These are phyloP conservation scores for Paramecium pentaurelia DNA, from an alignment of 73 alveolate species.

Conservation along the genomic window DNA sequence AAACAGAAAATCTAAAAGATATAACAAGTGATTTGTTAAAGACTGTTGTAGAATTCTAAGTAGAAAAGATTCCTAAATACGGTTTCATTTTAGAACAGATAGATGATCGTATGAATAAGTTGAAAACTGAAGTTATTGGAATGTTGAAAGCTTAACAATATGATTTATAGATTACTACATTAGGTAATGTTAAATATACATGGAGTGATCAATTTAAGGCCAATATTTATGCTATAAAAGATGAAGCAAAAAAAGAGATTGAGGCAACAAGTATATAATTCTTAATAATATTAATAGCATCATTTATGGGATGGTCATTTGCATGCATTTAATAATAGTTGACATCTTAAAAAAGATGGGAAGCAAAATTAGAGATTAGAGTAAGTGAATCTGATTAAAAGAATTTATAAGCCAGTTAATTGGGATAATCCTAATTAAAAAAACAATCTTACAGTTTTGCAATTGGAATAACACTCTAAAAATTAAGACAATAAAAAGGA, in stretches of 20 bases:
- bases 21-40: not conserved
- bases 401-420: not conserved
- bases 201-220: conserved; percentile 29
- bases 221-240: not conserved
- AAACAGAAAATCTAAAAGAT: not conserved
- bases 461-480: not conserved
- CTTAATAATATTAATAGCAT: not conserved
- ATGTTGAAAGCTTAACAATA: not conserved
- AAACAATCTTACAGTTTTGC: not conserved
- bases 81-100: not conserved
- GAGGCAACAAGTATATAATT: not conserved
- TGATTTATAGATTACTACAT: not conserved
- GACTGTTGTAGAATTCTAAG: not conserved
- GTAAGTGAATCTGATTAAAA: not conserved
- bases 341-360: not conserved
- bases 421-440: not conserved
- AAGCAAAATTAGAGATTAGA: not conserved
- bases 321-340: not conserved
- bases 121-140: not conserved
- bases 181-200: not conserved
- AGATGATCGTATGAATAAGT: not conserved
- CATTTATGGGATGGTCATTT: conserved; percentile 39
- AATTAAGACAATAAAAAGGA: not conserved
- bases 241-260: not conserved
- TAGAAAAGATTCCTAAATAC: not conserved